Evolutionary conservation across 1,284 basidiomycete genomes (phyloP), one percentile per base, ranked within the genome.

Genomic region (Ustilago lituana): DNA sequence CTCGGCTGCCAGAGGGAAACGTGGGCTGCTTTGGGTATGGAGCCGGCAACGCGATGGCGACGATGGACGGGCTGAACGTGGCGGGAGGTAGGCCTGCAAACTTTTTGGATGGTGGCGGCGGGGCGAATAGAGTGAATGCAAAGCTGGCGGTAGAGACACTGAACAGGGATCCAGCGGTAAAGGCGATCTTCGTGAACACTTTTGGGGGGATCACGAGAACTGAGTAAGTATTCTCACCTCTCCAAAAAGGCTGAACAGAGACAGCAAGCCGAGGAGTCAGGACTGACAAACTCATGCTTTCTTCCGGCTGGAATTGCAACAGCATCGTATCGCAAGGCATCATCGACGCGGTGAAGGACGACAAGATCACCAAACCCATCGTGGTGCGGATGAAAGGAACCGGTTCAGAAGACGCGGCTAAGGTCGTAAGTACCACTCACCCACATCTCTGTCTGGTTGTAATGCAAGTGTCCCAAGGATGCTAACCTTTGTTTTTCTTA

Each of bases 11-110:
- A 7, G 63, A 57, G 7, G 75, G 73, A 7, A 70, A 76, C 26
- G 61, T 77, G 2, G 75, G 73, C 2, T 71, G 63, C 37, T 77
- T 77, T 29, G 75, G 75, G 2, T 77, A 77, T 43, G 75, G 75
- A 10, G 75, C 75, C 0, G 73, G 75, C 3, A 77, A 70, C 39
- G 73, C 65, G 11, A 77, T 77, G 75, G 73, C 63, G 4, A 77
- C 75, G 9, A 70, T 77, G 64, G 73, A 77, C 44, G 75, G 75
- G 3, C 49, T 76, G 4, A 63, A 58, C 23, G 35, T 50, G 5
- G 73, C 57, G 5, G 73, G 75, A 20, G 75, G 73, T 9, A 8
- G 63, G 23, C 73, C 73, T 5, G 69, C 75, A 8, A 77, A 77
- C 56, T 77, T 77, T 29, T 32, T 77, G 9, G 75, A 77, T 33